phyloP scores from a whole-genome alignment of 2,329 filamentous ascomycete genomes.

The Phyllosticta capitalensis region DNA sequence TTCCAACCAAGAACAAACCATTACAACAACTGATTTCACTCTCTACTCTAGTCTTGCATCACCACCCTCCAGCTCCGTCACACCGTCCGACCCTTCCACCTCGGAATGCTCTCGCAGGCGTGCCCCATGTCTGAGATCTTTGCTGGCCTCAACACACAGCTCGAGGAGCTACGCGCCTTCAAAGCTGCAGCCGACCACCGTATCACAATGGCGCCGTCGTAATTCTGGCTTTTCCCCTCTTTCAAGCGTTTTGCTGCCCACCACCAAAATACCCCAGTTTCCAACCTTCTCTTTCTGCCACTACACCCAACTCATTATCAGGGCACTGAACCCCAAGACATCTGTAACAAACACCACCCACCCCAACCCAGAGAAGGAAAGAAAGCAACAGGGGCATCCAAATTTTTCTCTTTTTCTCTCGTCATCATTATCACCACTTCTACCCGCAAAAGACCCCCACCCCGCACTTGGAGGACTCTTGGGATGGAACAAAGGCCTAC shows the following conservation, averaged over 20 bases:
- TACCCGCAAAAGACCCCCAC: neutral
- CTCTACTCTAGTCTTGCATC: constrained; percentile 64
- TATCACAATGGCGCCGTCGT: constrained; percentile 13
- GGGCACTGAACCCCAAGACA: neutral
- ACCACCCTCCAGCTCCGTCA: constrained; percentile 72
- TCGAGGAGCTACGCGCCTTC: constrained; percentile 55
- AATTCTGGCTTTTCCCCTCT: neutral
- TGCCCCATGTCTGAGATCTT: constrained; percentile 69
- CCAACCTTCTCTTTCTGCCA: neutral
- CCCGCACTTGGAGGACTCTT: neutral
- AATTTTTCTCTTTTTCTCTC: neutral
- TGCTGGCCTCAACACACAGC: constrained; percentile 48
- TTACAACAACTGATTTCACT: constrained; percentile 16
- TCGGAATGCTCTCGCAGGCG: constrained; percentile 60
- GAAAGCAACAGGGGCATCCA: neutral
- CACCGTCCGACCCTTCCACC: constrained; percentile 62
- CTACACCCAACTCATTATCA: neutral
- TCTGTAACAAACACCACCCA: neutral
- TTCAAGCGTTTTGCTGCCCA: neutral
- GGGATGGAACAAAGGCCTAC: neutral
- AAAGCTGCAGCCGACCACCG: constrained; percentile 28
- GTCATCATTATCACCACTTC: neutral
- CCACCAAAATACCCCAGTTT: neutral
- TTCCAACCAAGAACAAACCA: neutral
- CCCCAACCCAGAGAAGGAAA: neutral